Conservation (phyloP, 78 protist genomes). For the Tieghemostelium lacteum region DNA sequence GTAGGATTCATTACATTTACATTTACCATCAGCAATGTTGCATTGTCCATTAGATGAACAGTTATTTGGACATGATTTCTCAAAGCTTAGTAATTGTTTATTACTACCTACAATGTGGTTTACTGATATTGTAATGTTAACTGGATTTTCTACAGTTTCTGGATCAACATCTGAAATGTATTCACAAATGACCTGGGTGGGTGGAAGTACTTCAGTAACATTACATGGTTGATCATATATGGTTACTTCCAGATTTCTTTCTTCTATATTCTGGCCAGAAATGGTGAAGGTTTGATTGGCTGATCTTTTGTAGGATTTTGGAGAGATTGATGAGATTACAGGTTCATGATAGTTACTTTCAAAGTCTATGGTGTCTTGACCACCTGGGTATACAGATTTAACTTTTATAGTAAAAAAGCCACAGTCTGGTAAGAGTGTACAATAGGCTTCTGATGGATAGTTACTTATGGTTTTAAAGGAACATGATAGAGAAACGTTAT, state of each 20-base stretch:
- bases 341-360: neutral
- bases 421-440: too few relatives aligned
- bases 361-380: too few relatives aligned
- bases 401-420: too few relatives aligned
- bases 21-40: too few relatives aligned
- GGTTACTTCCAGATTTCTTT: neutral
- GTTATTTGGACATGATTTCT: neutral
- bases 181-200: neutral
- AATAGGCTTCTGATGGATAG: too few relatives aligned
- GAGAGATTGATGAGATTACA: neutral
- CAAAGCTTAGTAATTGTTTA: neutral
- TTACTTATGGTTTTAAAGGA: too few relatives aligned
- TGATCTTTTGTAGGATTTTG: neutral
- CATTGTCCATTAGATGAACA: neutral
- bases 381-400: too few relatives aligned
- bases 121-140: neutral
- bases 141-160: neutral
- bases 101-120: neutral
- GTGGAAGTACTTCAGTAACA: neutral
- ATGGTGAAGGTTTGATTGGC: neutral
- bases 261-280: neutral
- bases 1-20: too few relatives aligned
- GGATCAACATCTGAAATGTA: neutral
- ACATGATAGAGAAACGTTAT: too few relatives aligned
- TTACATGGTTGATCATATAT: neutral